Conservation (phyloP, 148 eudicot genomes). For the Cornus controversa region DNA sequence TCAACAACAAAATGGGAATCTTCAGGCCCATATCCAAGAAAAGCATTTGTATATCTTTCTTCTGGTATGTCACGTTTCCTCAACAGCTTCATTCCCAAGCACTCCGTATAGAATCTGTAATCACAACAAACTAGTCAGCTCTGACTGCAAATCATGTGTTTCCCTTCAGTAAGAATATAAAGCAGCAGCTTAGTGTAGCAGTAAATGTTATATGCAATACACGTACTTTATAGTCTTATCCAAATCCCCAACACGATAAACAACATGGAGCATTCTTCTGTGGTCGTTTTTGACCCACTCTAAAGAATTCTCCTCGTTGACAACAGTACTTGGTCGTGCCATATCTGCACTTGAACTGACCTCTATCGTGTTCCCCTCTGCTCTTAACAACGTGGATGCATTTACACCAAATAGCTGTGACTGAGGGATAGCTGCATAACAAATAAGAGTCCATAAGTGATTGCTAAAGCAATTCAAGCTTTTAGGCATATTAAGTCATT, state of each 20-base stretch:
- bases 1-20: conserved; percentile 73
- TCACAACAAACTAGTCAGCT: conserved; percentile 24
- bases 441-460: conserved; percentile 12
- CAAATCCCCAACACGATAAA: conserved; percentile 79
- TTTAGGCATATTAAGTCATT: background rate
- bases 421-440: conserved; percentile 48
- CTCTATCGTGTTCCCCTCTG: conserved; percentile 31
- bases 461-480: background rate
- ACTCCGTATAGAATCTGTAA: conserved; percentile 75
- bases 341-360: conserved; percentile 30
- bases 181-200: conserved; percentile 1
- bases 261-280: conserved; percentile 80
- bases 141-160: background rate
- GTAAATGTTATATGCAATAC: background rate
- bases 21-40: conserved; percentile 90
- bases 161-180: conserved; percentile 7
- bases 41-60: conserved; percentile 80
- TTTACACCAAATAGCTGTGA: conserved; percentile 39
- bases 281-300: conserved; percentile 67
- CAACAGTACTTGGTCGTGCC: conserved; percentile 39
- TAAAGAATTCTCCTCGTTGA: conserved; percentile 40
- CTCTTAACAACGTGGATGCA: conserved; percentile 35
- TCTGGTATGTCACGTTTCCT: conserved; percentile 76
- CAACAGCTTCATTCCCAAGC: conserved; percentile 87
- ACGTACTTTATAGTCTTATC: conserved; percentile 84